Conservation (phyloP, 116 monocot species). For the Papilionanthe hybrid region DNA sequence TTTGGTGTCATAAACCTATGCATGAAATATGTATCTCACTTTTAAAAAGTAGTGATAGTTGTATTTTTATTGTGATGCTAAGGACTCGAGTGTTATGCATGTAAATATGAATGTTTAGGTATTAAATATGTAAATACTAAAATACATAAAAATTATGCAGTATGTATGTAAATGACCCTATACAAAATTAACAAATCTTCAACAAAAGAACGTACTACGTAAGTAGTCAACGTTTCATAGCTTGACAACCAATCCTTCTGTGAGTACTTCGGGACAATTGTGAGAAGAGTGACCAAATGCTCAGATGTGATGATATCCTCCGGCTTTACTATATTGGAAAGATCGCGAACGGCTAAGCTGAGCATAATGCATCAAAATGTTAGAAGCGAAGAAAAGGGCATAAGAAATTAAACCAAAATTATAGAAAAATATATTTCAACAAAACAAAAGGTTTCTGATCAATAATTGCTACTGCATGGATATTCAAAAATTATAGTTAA, state of each 20-base stretch:
- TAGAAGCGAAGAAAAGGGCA: background rate
- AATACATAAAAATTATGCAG: too few species aligned
- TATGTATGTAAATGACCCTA: too few species aligned
- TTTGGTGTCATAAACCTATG: too few species aligned
- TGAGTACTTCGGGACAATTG: slow-evolving; percentile 86
- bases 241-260: slow-evolving; percentile 93
- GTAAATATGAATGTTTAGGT: too few species aligned
- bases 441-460: background rate
- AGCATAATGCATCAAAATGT: background rate
- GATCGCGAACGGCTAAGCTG: slow-evolving; percentile 93
- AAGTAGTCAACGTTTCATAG: slow-evolving; percentile 81
- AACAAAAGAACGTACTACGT: slow-evolving; percentile 51
- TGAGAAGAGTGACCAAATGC: slow-evolving; percentile 87
- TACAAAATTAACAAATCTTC: slow-evolving; percentile 4
- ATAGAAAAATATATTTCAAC: background rate
- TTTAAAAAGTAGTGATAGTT: too few species aligned
- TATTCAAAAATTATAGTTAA: background rate
- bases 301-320: slow-evolving; percentile 95
- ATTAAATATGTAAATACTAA: too few species aligned
- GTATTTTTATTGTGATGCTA: too few species aligned
- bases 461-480: background rate
- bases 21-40: too few species aligned
- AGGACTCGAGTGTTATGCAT: too few species aligned
- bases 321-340: slow-evolving; percentile 81
- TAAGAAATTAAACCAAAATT: background rate